These are phyloP conservation scores for Entamoeba histolytica DNA, from an alignment of 208 protist species.

Conservation along the genomic window DNA sequence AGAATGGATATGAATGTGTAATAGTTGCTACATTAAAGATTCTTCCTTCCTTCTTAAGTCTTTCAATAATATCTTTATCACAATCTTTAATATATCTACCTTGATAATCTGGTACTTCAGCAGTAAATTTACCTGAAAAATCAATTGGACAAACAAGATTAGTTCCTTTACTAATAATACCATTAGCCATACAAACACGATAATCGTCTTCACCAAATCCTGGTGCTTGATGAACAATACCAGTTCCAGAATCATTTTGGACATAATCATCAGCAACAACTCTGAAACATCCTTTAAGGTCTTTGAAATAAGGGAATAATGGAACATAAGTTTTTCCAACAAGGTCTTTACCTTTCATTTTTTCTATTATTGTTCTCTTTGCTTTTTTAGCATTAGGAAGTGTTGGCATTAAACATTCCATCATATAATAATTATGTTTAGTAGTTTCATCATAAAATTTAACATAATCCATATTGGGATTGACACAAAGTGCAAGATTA, in stretches of 20 bases:
- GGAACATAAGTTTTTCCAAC: slow-evolving; percentile 5
- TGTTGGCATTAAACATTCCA: slow-evolving; percentile 24
- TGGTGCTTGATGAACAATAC: slow-evolving; percentile 93
- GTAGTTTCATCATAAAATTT: slow-evolving; percentile 55
- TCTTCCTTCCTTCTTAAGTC: slow-evolving; percentile 61
- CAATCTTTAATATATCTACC: slow-evolving; percentile 85
- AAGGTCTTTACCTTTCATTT: slow-evolving; percentile 17
- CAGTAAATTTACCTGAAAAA: slow-evolving; percentile 75
- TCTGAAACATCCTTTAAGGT: slow-evolving; percentile 49
- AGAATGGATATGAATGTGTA: slow-evolving; percentile 94
- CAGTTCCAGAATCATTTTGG: slow-evolving; percentile 80
- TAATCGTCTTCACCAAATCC: slow-evolving; percentile 98
- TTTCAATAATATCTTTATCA: slow-evolving; percentile 71
- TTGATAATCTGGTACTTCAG: slow-evolving; percentile 69
- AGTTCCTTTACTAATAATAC: slow-evolving; percentile 60
- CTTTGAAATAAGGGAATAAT: slow-evolving; percentile 13
- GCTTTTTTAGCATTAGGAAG: slow-evolving; percentile 23
- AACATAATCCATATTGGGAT: slow-evolving; percentile 86
- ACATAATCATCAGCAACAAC: slow-evolving; percentile 83
- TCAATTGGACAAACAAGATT: slow-evolving; percentile 84
- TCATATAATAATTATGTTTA: slow-evolving; percentile 33
- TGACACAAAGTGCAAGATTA: slow-evolving; percentile 92
- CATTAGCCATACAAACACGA: slow-evolving; percentile 60
- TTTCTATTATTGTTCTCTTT: neutral
- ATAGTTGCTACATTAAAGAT: slow-evolving; percentile 60